Conservation (phyloP, 1,139 yeast genomes). For the Candida mesenterica region DNA sequence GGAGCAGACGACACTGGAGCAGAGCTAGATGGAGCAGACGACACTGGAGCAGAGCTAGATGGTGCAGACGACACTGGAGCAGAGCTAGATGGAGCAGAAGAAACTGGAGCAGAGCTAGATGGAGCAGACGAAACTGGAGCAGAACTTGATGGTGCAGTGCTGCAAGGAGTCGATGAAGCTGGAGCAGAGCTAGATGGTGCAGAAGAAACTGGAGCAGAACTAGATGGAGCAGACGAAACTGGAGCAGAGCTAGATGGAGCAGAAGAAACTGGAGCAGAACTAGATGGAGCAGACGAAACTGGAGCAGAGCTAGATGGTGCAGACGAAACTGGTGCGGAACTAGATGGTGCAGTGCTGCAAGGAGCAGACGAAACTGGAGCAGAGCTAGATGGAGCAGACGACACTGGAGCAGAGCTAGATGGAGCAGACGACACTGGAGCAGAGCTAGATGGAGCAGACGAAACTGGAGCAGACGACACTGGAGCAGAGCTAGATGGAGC, state of each 20-base stretch:
- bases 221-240: neutral
- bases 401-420: neutral
- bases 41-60: neutral
- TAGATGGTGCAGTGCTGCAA: neutral
- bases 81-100: neutral
- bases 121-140: neutral
- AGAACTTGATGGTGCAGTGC: neutral
- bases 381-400: neutral
- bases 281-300: neutral
- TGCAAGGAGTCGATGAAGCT: neutral
- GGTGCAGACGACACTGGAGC: neutral
- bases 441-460: constrained; percentile 3
- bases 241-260: neutral
- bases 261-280: neutral
- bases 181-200: neutral
- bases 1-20: neutral
- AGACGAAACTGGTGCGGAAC: neutral
- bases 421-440: constrained; percentile 5
- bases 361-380: neutral
- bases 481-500: neutral
- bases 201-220: neutral
- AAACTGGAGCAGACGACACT: neutral
- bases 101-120: neutral
- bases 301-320: neutral
- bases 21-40: neutral